Conservation (phyloP, 192 early-diverging fungal species). For the Phlyctochytrium planicorne region DNA sequence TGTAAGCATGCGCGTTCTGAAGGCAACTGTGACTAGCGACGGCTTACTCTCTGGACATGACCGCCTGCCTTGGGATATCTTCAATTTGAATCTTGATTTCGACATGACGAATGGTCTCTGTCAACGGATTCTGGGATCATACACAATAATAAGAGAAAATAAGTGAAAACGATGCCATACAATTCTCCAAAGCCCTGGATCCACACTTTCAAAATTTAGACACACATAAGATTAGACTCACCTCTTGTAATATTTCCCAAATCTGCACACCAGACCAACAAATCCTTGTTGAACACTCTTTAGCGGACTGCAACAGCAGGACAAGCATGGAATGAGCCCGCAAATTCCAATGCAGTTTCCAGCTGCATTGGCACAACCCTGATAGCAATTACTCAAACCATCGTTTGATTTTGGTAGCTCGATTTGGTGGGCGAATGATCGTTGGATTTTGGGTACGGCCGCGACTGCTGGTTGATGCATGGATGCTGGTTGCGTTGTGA, state of each 20-base stretch:
- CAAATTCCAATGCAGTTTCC: neutral
- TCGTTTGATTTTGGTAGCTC: neutral
- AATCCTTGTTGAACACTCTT: constrained; percentile 65
- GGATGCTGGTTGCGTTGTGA: too few relatives aligned
- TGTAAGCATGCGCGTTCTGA: too few relatives aligned
- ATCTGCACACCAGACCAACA: constrained; percentile 69
- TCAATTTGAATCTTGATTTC: constrained; percentile 67
- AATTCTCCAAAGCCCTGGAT: too few relatives aligned
- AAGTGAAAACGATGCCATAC: too few relatives aligned
- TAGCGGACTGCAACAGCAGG: constrained; percentile 55
- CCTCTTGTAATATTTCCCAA: constrained; percentile 55
- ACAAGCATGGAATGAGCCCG: constrained; percentile 11
- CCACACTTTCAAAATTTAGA: too few relatives aligned
- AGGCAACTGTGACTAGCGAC: too few relatives aligned
- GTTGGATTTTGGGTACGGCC: neutral
- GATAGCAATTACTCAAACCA: constrained; percentile 7
- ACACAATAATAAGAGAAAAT: too few relatives aligned
- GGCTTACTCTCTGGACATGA: neutral
- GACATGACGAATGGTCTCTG: constrained; percentile 33
- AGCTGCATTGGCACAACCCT: neutral
- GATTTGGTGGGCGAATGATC: neutral
- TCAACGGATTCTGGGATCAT: too few relatives aligned
- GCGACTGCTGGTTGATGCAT: too few relatives aligned
- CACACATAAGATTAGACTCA: constrained; percentile 45
- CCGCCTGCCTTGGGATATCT: neutral